Base-by-base conservation (phyloP, 768 basidiomycete species). In the Boletellus ananiceps region DNA sequence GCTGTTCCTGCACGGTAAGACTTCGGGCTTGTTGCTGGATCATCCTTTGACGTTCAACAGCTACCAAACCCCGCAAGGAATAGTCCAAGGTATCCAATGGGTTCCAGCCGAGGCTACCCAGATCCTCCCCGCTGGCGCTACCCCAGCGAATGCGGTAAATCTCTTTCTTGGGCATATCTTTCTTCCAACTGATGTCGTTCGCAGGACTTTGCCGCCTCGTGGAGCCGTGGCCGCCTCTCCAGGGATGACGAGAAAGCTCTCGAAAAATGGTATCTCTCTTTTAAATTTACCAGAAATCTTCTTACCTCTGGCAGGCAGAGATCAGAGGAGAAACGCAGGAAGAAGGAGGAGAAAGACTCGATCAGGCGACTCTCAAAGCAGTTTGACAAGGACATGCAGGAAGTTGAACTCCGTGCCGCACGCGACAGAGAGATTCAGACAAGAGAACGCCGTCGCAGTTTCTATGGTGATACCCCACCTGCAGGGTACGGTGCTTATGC, bases 1-100 rank as follows among this genome's bases (percentile, higher is more conserved):
- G 86, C 86, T 47, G 82, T 87, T 35, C 67, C 83, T 49, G 86
- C 86, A 34, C 88, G 85, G 88, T 86, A 62, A 46, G 71, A 66
- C 38, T 45, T 33, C 18, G n/a, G 29, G 12, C 14, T 47, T 13
- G n/a, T 16, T 16, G 27, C 36, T 21, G 18, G 45, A 36, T 49
- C 47, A 27, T 42, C 34, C 36, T 49, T 50, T 56, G 32, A 57
- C 48, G 38, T 40, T 39, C 52, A 38, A 33, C 53, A 89, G 88
- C 60, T 90, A 90, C 69, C 81, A 83, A 58, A 88, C 86, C 1
- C 69, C 81, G 9, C 76, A 73, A 57, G 87, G 86, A 7, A 55
- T 86, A 23, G 80, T 89, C 29, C 76, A 69, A 49, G 88, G 88
- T 13, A 79, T 79, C 45, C 78, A 79, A 49, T 79, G 77, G 67